Conservation (phyloP, 257 asterid genomes). For the Primulina eburnea region DNA sequence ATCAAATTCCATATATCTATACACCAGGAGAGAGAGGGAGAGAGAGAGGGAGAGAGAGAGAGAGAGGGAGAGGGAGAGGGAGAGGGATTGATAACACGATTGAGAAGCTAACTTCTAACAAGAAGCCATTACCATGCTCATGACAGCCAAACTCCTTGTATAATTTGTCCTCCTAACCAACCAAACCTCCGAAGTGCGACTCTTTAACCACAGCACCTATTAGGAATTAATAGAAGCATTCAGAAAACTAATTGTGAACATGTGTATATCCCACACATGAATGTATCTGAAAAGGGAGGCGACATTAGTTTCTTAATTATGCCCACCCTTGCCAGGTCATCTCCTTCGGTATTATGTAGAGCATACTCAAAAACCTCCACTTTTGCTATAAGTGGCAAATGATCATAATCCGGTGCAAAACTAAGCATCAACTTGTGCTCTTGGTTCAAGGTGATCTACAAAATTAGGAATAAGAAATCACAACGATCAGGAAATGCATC, state of each 20-base stretch:
- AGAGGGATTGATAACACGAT: background rate
- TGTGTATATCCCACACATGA: conserved; percentile 16
- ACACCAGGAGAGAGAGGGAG: too few relatives aligned
- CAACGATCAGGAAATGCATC: conserved; percentile 27
- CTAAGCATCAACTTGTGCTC: conserved; percentile 97
- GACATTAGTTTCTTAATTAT: conserved; percentile 12
- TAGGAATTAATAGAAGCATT: conserved; percentile 20
- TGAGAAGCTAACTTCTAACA: conserved; percentile 16
- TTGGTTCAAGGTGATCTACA: conserved; percentile 86
- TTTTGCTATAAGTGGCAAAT: conserved; percentile 87
- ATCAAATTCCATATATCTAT: background rate
- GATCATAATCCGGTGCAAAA: conserved; percentile 96
- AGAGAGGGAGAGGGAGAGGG: too few relatives aligned
- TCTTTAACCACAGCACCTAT: conserved; percentile 96
- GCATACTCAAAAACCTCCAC: conserved; percentile 99
- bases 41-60: background rate
- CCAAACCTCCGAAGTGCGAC: conserved; percentile 99
- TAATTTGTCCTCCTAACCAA: conserved; percentile 95
- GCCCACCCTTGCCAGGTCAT: conserved; percentile 89
- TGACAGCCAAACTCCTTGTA: conserved; percentile 98
- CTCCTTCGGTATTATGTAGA: conserved; percentile 89
- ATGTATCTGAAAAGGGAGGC: conserved; percentile 21
- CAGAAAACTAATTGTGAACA: conserved; percentile 22
- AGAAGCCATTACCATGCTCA: conserved; percentile 84
- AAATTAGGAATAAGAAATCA: conserved; percentile 27